Percentiles rank a stretch among this genome's conserved stretches.
Conservation (phyloP, 2,329 filamentous ascomycete genomes). For the Apiospora saccharicola region DNA sequence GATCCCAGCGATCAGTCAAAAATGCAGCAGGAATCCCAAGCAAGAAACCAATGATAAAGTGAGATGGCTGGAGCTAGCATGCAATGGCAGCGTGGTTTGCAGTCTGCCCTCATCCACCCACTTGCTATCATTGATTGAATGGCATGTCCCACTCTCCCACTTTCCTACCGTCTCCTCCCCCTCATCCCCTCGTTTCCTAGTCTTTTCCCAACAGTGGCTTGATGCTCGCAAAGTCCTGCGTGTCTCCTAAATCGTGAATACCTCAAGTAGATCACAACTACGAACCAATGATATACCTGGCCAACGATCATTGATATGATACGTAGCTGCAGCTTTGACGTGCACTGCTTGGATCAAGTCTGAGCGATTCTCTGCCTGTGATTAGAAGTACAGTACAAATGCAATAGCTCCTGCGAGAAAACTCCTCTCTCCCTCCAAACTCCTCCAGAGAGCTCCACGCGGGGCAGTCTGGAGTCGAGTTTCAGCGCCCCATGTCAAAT, state of each 20-base stretch:
- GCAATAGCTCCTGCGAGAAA: neutral
- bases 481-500: slow-evolving; percentile 4
- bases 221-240: neutral
- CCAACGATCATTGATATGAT: neutral
- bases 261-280: neutral
- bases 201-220: neutral
- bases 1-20: slow-evolving; percentile 4
- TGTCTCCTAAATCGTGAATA: neutral
- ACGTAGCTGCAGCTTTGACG: neutral
- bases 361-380: neutral
- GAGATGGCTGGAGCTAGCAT: slow-evolving; percentile 4
- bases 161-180: neutral
- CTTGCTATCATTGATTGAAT: neutral
- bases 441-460: slow-evolving; percentile 16
- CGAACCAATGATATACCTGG: neutral
- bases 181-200: neutral
- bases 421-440: neutral
- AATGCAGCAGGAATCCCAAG: slow-evolving; percentile 6
- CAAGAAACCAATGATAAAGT: neutral
- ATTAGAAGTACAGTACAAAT: neutral
- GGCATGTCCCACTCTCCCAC: neutral
- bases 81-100: neutral
- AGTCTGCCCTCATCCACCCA: neutral
- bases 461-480: slow-evolving; percentile 20
- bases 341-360: neutral